A percentile compares a stretch with the other conserved stretches of the same genome.
These are phyloP conservation scores for Sodiomyces alkalinus DNA, from an alignment of 2,329 filamentous ascomycete species.

Conservation along the genomic window DNA sequence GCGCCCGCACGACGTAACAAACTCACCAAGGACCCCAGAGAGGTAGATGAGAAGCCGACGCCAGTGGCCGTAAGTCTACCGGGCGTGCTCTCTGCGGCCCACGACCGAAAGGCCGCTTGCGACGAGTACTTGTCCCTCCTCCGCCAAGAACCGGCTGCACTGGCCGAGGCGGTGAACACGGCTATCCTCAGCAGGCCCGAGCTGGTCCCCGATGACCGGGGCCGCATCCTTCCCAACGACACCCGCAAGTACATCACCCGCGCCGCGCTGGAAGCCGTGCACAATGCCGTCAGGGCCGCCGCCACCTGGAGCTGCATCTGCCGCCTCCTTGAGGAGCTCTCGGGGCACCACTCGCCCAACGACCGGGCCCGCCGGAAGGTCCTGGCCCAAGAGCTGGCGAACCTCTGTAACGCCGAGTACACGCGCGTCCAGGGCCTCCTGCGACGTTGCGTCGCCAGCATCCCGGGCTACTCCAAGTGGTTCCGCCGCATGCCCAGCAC, in stretches of 20 bases:
- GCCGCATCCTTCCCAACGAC: constrained; percentile 18
- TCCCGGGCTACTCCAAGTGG: constrained; percentile 18
- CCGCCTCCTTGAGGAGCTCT: constrained; percentile 20
- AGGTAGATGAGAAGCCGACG: no score
- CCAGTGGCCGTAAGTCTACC: no score
- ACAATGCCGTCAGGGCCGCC: constrained; percentile 17
- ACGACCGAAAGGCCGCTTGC: constrained; percentile 17
- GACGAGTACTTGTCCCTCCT: constrained; percentile 20
- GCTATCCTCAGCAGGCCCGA: constrained; percentile 25
- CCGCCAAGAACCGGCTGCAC: constrained; percentile 15
- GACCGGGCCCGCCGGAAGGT: constrained; percentile 16
- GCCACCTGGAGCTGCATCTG: constrained; percentile 25
- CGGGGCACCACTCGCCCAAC: constrained; percentile 3
- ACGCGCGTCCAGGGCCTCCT: constrained; percentile 19
- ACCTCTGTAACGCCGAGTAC: constrained; percentile 28
- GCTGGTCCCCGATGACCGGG: constrained; percentile 27
- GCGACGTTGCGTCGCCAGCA: constrained; percentile 22
- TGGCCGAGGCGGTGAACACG: constrained; percentile 17
- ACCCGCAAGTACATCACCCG: constrained; percentile 25
- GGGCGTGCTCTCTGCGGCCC: no score
- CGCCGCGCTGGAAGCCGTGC: constrained; percentile 24
- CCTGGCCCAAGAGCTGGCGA: constrained; percentile 29
- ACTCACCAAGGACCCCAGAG: no score
- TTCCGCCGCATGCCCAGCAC: constrained; percentile 24
- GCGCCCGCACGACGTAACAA: no score